Base-by-base conservation (phyloP, 441 rosid genomes). In the Dalechampia spathulata region DNA sequence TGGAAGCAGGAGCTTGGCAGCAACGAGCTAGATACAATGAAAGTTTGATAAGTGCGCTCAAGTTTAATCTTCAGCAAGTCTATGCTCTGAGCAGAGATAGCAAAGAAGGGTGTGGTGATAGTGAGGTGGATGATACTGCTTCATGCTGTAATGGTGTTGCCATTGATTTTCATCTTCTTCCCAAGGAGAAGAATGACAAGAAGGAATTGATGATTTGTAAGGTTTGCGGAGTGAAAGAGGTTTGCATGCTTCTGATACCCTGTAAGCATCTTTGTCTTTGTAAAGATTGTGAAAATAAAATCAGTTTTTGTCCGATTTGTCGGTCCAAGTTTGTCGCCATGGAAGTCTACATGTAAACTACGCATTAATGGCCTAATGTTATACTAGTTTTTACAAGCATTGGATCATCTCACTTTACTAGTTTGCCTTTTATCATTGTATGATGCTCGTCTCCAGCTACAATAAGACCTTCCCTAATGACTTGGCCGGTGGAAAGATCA, bases 261-360 rank as follows among this genome's bases (percentile, higher is more conserved):
- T 91, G 98, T 77, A 83, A 84, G 86, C 98, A 91, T 81, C 86
- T 91, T 63, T 91, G 95, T 67, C 64, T 86, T 49, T 91, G 98
- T 81, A 91, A 86, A 72, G 86, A 76, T 57, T 91, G 98, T 55
- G 96, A 81, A 73, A 81, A 83, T 62, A 88, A 77, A 85, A 77
- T 88, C 59, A 81, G 85, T 61, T 78, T 77, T 59, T 91, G 98
- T 56, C 98, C 96, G 23, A 41, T 91, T 60, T 91, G 96, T 74
- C 85, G 77, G 57, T 78, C 82, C 1, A 91, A 88, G 80, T 74
- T 78, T 61, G 55, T 71, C 20, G 86, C 89, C 28, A 78, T 84
- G 76, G 91, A 91, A 82, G 91, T 91, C 57, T 81, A 77, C 49
- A 73, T 91, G 95, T 83, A 75, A 69, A 64, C 14, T 13, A 16